A percentile compares a stretch with the other conserved stretches of the same genome.
Evolutionary conservation across 306 rosid species (phyloP).

Genomic region (Castanea mollissima): DNA sequence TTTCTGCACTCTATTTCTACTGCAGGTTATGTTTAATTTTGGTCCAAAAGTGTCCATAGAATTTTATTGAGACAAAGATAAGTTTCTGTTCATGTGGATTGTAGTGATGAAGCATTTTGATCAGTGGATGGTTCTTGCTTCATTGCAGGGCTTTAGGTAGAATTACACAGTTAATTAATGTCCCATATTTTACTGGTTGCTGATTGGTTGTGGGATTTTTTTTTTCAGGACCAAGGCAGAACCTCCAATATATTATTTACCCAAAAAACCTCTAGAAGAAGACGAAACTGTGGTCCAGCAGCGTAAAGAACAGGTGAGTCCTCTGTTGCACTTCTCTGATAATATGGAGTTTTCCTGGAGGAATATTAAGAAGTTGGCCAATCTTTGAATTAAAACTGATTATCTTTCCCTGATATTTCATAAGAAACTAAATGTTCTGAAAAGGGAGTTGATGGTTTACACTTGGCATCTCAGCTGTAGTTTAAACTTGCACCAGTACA

Average conservation of each 20-base stretch:
- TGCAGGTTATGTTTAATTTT: conserved; percentile 99
- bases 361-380: neutral
- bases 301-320: conserved; percentile 76
- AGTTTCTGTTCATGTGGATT: conserved; percentile 88
- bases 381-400: neutral
- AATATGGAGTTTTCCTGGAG: neutral
- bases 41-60: conserved; percentile 99
- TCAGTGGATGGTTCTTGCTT: conserved; percentile 49
- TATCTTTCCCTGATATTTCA: neutral
- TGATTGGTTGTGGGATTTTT: conserved; percentile 24
- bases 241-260: conserved; percentile 87
- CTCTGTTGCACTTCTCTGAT: conserved; percentile 4
- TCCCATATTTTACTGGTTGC: conserved; percentile 9
- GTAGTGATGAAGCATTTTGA: conserved; percentile 69
- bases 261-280: conserved; percentile 82
- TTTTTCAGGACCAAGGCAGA: conserved; percentile 85
- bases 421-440: neutral
- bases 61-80: conserved; percentile 93
- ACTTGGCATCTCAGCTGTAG: neutral
- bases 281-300: conserved; percentile 48
- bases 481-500: neutral
- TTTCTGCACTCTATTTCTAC: neutral
- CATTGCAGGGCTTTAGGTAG: conserved; percentile 49
- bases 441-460: neutral
- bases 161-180: conserved; percentile 11